phyloP scores from a whole-genome alignment of 805 yeast genomes.

The Diddensiella caesifluorescens region DNA sequence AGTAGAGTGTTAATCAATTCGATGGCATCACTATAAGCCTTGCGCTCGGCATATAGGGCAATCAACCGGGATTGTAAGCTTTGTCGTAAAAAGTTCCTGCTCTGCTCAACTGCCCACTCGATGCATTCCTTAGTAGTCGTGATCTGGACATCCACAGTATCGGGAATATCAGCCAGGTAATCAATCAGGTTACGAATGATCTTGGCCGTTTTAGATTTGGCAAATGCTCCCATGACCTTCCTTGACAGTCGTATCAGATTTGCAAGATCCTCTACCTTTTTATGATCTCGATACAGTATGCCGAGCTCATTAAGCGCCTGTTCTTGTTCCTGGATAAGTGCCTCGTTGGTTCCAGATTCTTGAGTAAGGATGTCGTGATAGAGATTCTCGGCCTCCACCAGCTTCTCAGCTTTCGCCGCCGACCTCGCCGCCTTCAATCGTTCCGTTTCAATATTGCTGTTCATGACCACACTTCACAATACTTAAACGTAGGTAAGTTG shows the following conservation, averaged over 20 bases:
- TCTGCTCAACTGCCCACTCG: conserved; percentile 79
- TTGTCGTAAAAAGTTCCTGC: conserved; percentile 84
- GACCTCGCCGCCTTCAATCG: conserved; percentile 55
- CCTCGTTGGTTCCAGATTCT: conserved; percentile 33
- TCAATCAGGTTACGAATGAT: conserved; percentile 80
- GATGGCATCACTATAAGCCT: conserved; percentile 62
- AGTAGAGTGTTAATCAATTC: conserved; percentile 65
- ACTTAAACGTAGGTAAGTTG: no score
- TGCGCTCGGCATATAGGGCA: conserved; percentile 62
- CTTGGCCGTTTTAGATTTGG: conserved; percentile 93
- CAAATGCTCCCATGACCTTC: conserved; percentile 66
- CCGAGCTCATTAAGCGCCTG: conserved; percentile 72
- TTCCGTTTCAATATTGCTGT: conserved; percentile 10
- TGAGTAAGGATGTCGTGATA: conserved; percentile 47
- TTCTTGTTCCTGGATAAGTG: conserved; percentile 53
- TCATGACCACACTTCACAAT: no score
- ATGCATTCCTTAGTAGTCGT: conserved; percentile 70
- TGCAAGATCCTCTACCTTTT: conserved; percentile 47
- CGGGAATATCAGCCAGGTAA: conserved; percentile 55
- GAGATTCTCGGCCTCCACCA: conserved; percentile 52
- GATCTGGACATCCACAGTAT: conserved; percentile 65
- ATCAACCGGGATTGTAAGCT: conserved; percentile 80
- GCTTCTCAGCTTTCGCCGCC: conserved; percentile 46
- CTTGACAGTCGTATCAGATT: conserved; percentile 64
- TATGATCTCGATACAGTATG: conserved; percentile 50